Evolutionary conservation across 108 stramenopile genomes (phyloP), one percentile per base, ranked within the genome.

Genomic region (Epithemia pelagica): DNA sequence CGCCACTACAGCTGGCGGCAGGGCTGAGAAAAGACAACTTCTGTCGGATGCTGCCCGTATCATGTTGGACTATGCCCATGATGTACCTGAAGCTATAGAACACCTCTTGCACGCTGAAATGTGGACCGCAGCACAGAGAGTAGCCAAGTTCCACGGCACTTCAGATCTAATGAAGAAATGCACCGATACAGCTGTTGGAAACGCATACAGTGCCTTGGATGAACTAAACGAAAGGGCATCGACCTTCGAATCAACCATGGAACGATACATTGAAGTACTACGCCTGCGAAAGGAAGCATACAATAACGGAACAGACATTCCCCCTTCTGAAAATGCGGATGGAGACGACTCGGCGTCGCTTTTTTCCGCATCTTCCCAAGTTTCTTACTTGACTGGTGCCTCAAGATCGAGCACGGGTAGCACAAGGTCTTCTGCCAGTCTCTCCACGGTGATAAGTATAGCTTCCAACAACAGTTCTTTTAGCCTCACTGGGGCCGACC

Each of bases 371-470:
- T 82, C 87, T 58, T 88, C 87, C 52, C 75, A 64, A 30, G 62
- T 74, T 1, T 86, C 89, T 20, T 84, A 84, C 61, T 71, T 71
- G 52, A 89, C 89, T 58, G 56, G 83, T 26, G 64, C 72, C 62
- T 91, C 88, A 70, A 78, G 58, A 53, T 71, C 75, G 30, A 91
- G 88, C 62, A 62, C 63, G 22, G 73, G 74, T 22, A 83, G 83
- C 54, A 59, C 73, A 8, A 60, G 76, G 18, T 86, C 76, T 66
- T 75, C 74, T 26, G 67, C 77, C 0, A 87, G 82, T 58, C 75
- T 88, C 19, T 89, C 92, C 2, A 91, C 82, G 62, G 85, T 94
- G 10, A 89, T 91, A 54, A 87, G 81, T 72, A 74, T 87, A 53
- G 80, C 85, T 23, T 68, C 85, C 3, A 15, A 46, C 10, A 67